phyloP scores from a whole-genome alignment of 2,329 filamentous ascomycete species.

The Akanthomyces muscarius region DNA sequence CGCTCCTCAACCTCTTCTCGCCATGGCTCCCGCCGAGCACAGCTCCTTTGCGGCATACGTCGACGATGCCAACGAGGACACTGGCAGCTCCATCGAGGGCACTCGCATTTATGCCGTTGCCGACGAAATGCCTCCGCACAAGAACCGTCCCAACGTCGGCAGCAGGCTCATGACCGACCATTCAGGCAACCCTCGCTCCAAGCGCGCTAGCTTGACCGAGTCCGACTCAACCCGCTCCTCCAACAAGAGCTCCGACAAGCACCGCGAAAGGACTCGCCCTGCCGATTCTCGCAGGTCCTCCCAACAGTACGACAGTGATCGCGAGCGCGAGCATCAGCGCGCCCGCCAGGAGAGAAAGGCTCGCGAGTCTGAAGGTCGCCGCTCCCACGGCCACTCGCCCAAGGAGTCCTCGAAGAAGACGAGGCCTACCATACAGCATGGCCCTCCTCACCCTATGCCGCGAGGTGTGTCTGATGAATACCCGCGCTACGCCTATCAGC shows the following conservation, averaged over 20 bases:
- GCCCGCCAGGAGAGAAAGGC: constrained; percentile 22
- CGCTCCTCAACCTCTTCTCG: constrained; percentile 6
- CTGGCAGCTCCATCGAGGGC: constrained; percentile 38
- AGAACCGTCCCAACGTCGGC: constrained; percentile 50
- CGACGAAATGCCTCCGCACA: constrained; percentile 34
- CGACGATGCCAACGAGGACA: constrained; percentile 52
- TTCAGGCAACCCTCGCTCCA: constrained; percentile 24
- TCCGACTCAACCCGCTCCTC: constrained; percentile 43
- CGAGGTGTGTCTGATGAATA: constrained; percentile 33
- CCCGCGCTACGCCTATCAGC: constrained; percentile 34
- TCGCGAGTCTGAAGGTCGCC: constrained; percentile 21
- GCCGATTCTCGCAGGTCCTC: constrained; percentile 19
- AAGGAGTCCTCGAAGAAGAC: constrained; percentile 24
- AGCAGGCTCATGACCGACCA: constrained; percentile 44
- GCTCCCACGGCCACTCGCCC: constrained; percentile 3
- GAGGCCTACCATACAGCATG: constrained; percentile 30
- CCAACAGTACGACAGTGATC: constrained; percentile 25
- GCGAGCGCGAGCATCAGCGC: constrained; percentile 22
- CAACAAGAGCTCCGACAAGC: constrained; percentile 23
- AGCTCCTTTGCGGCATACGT: constrained; percentile 40
- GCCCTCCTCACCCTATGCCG: constrained; percentile 31
- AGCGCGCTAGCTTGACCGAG: constrained; percentile 34
- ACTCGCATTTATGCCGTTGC: constrained; percentile 46
- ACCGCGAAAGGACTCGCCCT: constrained; percentile 17
- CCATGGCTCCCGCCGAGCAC: constrained; percentile 40